phyloP scores from a whole-genome alignment of 306 rosid species.

The Prunus dulcis region DNA sequence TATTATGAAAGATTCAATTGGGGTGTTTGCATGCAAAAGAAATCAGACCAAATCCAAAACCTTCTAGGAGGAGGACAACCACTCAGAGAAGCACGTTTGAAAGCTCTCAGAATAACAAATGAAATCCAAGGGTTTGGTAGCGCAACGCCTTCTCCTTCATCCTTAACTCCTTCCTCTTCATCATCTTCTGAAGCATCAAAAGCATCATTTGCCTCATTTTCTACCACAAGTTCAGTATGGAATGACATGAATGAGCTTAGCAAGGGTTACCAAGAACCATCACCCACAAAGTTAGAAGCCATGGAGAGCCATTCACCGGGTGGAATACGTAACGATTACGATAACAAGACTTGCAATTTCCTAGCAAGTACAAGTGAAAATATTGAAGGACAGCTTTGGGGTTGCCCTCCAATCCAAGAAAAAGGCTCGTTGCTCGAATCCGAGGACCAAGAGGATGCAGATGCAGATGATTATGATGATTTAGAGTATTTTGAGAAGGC shows the following conservation, averaged over 20 bases:
- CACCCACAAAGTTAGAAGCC: background rate
- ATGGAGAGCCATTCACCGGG: constrained; percentile 8
- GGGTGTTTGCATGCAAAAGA: constrained; percentile 64
- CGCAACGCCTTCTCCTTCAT: constrained; percentile 10
- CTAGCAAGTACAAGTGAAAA: background rate
- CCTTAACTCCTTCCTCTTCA: constrained; percentile 27
- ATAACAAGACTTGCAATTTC: background rate
- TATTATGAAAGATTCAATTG: constrained; percentile 56
- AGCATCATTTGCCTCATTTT: constrained; percentile 47
- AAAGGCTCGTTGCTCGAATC: constrained; percentile 34
- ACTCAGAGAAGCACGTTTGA: constrained; percentile 55
- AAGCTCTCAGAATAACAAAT: constrained; percentile 63
- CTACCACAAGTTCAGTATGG: constrained; percentile 30
- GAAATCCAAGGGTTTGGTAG: constrained; percentile 82
- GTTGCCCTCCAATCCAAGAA: constrained; percentile 34
- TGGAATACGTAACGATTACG: constrained; percentile 10
- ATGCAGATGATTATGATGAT: background rate
- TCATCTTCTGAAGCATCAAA: constrained; percentile 32
- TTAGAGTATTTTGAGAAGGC: constrained; percentile 15
- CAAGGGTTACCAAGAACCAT: background rate
- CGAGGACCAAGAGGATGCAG: constrained; percentile 17
- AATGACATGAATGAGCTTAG: constrained; percentile 22
- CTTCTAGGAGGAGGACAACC: constrained; percentile 44
- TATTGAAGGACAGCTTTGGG: constrained; percentile 40
- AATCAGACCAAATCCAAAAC: constrained; percentile 48